Evolutionary conservation across 1,284 basidiomycete species (phyloP).

Genomic region (Malassezia vespertilionis): DNA sequence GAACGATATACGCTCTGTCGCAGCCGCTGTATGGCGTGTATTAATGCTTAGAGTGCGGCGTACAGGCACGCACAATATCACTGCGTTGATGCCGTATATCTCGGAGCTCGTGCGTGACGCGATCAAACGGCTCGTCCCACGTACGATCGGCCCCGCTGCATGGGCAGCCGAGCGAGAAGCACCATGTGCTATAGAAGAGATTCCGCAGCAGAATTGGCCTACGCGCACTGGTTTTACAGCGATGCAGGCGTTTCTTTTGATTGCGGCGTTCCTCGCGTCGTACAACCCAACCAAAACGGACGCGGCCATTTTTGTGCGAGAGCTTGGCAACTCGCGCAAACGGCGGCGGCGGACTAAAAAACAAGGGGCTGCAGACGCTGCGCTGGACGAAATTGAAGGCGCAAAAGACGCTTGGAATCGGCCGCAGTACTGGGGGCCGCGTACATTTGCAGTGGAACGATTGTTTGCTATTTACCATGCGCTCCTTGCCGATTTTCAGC

Average conservation of each 20-base stretch:
- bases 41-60: conserved; percentile 28
- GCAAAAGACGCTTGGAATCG: conserved; percentile 55
- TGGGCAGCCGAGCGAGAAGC: conserved; percentile 21
- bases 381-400: conserved; percentile 12
- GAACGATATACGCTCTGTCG: conserved; percentile 27
- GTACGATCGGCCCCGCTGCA: conserved; percentile 26
- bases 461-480: conserved; percentile 71
- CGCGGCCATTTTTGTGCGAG: conserved; percentile 48
- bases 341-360: conserved; percentile 14
- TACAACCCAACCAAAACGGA: conserved; percentile 75
- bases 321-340: conserved; percentile 23
- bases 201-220: not conserved
- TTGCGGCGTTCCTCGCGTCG: conserved; percentile 73
- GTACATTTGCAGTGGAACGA: conserved; percentile 68
- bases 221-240: conserved; percentile 17
- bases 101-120: conserved; percentile 29
- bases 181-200: not conserved
- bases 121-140: conserved; percentile 26
- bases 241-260: conserved; percentile 58
- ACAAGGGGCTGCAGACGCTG: conserved; percentile 16
- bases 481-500: conserved; percentile 58
- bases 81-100: conserved; percentile 20
- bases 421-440: conserved; percentile 68
- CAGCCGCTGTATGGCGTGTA: conserved; percentile 30
- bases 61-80: not conserved